These are phyloP conservation scores for Globisporangium apiculatum DNA, from an alignment of 352 stramenopile genomes.

Conservation along the genomic window DNA sequence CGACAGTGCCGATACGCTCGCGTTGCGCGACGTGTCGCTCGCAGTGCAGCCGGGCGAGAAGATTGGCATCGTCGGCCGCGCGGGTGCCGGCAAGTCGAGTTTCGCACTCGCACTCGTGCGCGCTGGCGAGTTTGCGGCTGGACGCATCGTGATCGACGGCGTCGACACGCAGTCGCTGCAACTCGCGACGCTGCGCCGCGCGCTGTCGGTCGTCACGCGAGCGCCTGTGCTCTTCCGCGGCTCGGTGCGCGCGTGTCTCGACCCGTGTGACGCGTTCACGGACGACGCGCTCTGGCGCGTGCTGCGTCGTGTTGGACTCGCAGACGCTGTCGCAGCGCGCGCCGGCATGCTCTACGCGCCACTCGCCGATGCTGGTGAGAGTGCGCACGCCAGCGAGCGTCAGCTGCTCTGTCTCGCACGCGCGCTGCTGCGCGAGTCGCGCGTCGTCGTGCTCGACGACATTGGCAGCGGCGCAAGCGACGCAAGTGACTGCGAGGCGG, in stretches of 20 bases:
- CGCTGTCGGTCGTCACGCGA: constrained; percentile 94
- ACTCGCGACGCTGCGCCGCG: constrained; percentile 80
- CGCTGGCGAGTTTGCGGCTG: constrained; percentile 86
- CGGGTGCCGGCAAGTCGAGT: constrained; percentile 81
- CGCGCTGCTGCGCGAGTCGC: constrained; percentile 89
- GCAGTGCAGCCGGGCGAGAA: constrained; percentile 74
- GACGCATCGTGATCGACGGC: constrained; percentile 89
- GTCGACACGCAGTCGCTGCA: constrained; percentile 81
- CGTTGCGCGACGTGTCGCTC: constrained; percentile 67
- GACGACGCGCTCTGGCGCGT: constrained; percentile 65
- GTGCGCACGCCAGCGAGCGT: constrained; percentile 92
- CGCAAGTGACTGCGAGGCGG: constrained; percentile 80
- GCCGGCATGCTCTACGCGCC: constrained; percentile 48
- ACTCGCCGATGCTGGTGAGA: constrained; percentile 88
- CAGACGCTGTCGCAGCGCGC: constrained; percentile 55
- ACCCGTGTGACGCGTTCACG: constrained; percentile 59
- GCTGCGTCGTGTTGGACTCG: constrained; percentile 14
- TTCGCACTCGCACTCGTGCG: constrained; percentile 91
- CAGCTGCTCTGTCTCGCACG: constrained; percentile 96
- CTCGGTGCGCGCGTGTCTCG: constrained; percentile 66
- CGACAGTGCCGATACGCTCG: constrained; percentile 14
- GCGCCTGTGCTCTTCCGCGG: constrained; percentile 89
- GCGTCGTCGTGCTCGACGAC: constrained; percentile 85
- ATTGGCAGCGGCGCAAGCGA: neutral
- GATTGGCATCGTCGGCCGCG: constrained; percentile 89